A percentile compares a stretch with the other conserved stretches of the same genome.
Evolutionary conservation across 164 flowering plant genomes (phyloP).

Genomic region (Cinnamomum chago): DNA sequence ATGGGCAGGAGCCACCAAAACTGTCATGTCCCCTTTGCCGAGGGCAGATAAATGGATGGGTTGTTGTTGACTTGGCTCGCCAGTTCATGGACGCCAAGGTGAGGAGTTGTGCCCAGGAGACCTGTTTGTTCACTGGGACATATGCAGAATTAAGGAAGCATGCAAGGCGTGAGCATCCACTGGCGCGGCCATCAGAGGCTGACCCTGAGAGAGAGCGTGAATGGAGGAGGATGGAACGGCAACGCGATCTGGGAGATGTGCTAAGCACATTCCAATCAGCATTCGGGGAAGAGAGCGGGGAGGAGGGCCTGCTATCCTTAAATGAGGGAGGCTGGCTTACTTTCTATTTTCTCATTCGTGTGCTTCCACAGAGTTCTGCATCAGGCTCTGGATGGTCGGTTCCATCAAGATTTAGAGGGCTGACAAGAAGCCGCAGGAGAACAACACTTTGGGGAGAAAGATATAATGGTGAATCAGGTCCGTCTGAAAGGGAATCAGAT

Average conservation of each 20-base stretch:
- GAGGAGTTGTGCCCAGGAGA: constrained; percentile 76
- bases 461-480: constrained; percentile 34
- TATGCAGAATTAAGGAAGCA: constrained; percentile 81
- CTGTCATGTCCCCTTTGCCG: constrained; percentile 85
- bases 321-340: constrained; percentile 59
- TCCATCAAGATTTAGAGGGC: constrained; percentile 56
- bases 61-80: constrained; percentile 70
- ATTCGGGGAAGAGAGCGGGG: constrained; percentile 44
- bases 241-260: constrained; percentile 80
- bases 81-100: constrained; percentile 68
- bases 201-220: constrained; percentile 70
- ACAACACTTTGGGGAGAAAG: constrained; percentile 62
- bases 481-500: constrained; percentile 32
- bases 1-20: constrained; percentile 24
- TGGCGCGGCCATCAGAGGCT: constrained; percentile 64
- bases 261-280: constrained; percentile 77
- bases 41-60: constrained; percentile 65
- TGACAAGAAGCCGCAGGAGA: constrained; percentile 41
- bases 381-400: constrained; percentile 55
- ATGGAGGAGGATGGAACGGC: constrained; percentile 84
- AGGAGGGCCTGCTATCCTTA: constrained; percentile 3
- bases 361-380: constrained; percentile 35
- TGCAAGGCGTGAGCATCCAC: constrained; percentile 78
- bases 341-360: constrained; percentile 54
- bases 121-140: constrained; percentile 62